phyloP scores from a whole-genome alignment of 208 protist genomes.

The Crithidia expoeki region DNA sequence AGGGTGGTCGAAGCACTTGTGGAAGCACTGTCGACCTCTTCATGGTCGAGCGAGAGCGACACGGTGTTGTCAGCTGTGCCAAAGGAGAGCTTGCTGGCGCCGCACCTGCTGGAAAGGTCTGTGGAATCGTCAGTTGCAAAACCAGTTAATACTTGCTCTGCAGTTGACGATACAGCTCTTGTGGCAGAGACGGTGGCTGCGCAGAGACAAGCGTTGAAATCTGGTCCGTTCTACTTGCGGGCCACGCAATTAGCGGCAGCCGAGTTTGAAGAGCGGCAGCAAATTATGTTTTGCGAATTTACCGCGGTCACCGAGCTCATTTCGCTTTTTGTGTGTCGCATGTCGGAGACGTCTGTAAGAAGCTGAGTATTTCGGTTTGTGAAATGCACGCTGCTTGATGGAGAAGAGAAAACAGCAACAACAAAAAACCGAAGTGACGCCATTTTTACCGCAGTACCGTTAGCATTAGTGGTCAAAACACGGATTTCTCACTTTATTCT shows the following conservation, averaged over 20 bases:
- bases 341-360: conserved; percentile 12
- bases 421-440: too few species aligned
- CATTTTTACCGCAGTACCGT: too few species aligned
- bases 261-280: conserved; percentile 32
- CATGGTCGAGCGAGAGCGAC: conserved; percentile 48
- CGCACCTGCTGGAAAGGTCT: not conserved
- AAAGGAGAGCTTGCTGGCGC: not conserved
- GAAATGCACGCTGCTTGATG: too few species aligned
- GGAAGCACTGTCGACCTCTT: conserved; percentile 70
- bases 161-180: not conserved
- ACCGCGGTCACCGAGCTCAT: conserved; percentile 24
- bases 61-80: not conserved
- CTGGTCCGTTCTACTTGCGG: conserved; percentile 15
- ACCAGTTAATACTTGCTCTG: not conserved
- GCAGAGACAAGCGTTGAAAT: not conserved
- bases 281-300: conserved; percentile 31
- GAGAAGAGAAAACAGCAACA: too few species aligned
- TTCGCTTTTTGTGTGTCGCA: conserved; percentile 27
- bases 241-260: conserved; percentile 21
- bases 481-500: too few species aligned
- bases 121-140: not conserved
- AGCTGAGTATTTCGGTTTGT: conserved; percentile 6
- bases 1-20: conserved; percentile 43
- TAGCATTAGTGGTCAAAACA: too few species aligned
- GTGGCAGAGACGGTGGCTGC: not conserved